A percentile compares a stretch with the other conserved stretches of the same genome.
phyloP scores from a whole-genome alignment of 108 stramenopile species.

The Discostella stelligeroides region DNA sequence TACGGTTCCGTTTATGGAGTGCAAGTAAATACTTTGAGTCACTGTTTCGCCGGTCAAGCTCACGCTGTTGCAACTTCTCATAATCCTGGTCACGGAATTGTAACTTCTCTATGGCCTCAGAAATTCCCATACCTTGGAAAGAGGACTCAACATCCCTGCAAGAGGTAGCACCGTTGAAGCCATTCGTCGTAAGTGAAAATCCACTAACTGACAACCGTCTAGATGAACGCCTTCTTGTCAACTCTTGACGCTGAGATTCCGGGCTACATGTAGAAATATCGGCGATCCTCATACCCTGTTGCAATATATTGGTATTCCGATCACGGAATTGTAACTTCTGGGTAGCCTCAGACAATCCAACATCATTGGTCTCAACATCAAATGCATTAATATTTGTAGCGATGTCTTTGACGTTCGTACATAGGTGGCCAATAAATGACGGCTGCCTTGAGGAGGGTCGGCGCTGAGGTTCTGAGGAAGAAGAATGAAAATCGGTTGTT shows the following conservation, averaged over 20 bases:
- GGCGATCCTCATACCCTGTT: too few species aligned
- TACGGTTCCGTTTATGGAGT: constrained; percentile 24
- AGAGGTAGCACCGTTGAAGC: too few species aligned
- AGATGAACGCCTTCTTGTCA: constrained; percentile 1
- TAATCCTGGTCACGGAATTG: constrained; percentile 2
- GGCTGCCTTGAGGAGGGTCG: too few species aligned
- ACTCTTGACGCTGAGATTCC: constrained; percentile 6
- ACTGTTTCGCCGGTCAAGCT: constrained; percentile 16
- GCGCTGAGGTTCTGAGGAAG: too few species aligned
- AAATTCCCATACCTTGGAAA: constrained; percentile 5
- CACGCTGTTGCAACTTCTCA: constrained; percentile 5
- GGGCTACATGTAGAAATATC: constrained; percentile 15
- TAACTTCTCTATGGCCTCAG: constrained; percentile 24
- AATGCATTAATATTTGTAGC: too few species aligned
- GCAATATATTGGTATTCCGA: not conserved
- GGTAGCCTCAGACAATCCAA: constrained; percentile 22
- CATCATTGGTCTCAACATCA: too few species aligned
- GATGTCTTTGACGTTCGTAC: too few species aligned
- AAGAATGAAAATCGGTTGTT: too few species aligned
- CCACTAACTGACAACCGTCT: too few species aligned
- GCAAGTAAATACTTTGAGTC: constrained; percentile 17
- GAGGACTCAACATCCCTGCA: too few species aligned
- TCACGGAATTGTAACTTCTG: constrained; percentile 19
- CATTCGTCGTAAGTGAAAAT: not conserved
- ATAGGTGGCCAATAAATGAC: too few species aligned